Evolutionary conservation across 345 rosid genomes (phyloP).

Genomic region (Heritiera fomes): DNA sequence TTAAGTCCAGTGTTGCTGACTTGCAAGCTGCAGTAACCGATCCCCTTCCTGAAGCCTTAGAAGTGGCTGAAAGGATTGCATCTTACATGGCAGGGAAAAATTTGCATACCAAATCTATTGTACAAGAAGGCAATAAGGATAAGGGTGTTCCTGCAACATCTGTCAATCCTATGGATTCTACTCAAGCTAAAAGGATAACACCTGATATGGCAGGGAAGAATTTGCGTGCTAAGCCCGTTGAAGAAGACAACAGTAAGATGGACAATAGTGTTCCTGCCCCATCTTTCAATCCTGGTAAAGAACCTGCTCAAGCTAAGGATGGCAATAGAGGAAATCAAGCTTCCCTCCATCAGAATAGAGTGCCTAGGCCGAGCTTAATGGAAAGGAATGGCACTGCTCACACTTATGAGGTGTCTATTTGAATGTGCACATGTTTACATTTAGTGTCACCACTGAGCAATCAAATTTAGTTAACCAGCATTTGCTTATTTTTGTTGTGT

Average conservation of each 20-base stretch:
- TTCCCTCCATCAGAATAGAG: conserved; percentile 23
- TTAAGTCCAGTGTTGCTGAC: conserved; percentile 42
- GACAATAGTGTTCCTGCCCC: too few relatives aligned
- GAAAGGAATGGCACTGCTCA: conserved; percentile 52
- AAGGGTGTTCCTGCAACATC: background rate
- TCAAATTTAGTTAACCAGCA: background rate
- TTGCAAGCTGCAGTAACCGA: conserved; percentile 45
- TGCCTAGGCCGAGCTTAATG: conserved; percentile 46
- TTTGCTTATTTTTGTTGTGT: background rate
- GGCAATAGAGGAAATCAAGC: conserved; percentile 22
- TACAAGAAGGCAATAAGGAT: conserved; percentile 19
- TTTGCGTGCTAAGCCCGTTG: too few relatives aligned
- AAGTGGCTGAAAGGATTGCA: conserved; percentile 34
- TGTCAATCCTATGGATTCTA: background rate
- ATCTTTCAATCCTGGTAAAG: background rate
- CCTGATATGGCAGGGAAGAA: too few relatives aligned
- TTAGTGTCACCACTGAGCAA: background rate
- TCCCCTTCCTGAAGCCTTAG: conserved; percentile 52
- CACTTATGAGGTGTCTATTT: conserved; percentile 45
- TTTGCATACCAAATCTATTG: background rate
- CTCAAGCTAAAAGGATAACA: too few relatives aligned
- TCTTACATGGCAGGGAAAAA: conserved; percentile 16
- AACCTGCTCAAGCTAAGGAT: conserved; percentile 19
- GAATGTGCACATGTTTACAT: background rate
- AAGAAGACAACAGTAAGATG: too few relatives aligned